Evolutionary conservation across 1,284 basidiomycete genomes (phyloP).

Genomic region (Polyporus tsugae): DNA sequence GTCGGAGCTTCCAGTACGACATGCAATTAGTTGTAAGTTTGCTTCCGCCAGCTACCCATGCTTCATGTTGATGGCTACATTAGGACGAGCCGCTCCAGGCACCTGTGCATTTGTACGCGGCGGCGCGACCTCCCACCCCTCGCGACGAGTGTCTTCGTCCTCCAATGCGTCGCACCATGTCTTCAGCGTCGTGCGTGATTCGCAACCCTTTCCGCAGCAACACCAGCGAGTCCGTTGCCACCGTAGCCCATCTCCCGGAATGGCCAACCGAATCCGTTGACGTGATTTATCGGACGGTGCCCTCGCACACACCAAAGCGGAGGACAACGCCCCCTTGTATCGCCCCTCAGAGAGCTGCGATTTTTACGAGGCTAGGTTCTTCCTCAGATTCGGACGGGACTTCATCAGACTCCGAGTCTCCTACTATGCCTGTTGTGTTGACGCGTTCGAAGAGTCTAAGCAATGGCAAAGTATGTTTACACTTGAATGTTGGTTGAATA

Average conservation of each 20-base stretch:
- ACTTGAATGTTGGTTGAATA: background rate
- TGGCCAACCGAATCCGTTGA: background rate
- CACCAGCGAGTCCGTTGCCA: conserved; percentile 20
- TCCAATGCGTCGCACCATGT: conserved; percentile 8
- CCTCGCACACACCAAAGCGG: background rate
- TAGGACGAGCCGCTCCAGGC: background rate
- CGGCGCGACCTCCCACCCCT: background rate
- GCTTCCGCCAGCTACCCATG: background rate
- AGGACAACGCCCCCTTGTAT: too few relatives aligned
- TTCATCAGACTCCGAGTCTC: background rate
- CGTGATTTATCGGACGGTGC: background rate
- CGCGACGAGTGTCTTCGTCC: conserved; percentile 10
- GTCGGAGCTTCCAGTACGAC: background rate
- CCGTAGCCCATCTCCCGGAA: background rate
- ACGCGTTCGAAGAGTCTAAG: background rate
- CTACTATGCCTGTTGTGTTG: background rate
- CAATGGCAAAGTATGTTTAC: background rate
- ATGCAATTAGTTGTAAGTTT: background rate
- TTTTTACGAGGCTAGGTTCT: background rate
- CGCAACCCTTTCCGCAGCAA: conserved; percentile 28
- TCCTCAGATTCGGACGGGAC: background rate
- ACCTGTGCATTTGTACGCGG: background rate
- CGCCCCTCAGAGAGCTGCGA: background rate
- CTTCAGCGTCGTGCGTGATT: conserved; percentile 16
- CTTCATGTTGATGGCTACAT: background rate